These are phyloP conservation scores for Auricularia heimuer DNA, from an alignment of 768 basidiomycete genomes.

Conservation along the genomic window DNA sequence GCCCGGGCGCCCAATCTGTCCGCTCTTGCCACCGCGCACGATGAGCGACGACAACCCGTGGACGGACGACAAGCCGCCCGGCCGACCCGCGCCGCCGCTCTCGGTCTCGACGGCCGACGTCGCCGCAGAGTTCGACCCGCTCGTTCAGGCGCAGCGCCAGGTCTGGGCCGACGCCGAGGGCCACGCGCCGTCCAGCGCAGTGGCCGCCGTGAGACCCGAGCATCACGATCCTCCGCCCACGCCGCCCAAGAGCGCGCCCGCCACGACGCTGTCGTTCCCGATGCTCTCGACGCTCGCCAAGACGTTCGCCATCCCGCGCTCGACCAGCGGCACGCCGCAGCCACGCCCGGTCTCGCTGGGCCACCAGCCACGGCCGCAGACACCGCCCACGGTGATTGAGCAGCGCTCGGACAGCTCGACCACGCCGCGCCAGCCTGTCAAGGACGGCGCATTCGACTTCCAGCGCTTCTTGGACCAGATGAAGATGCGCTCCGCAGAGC, in stretches of 20 bases:
- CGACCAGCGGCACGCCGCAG: constrained; percentile 30
- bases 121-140: constrained; percentile 51
- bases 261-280: constrained; percentile 7
- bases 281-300: constrained; percentile 20
- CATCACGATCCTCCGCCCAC: background rate
- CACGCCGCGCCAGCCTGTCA: background rate
- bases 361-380: background rate
- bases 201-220: background rate
- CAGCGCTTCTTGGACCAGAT: constrained; percentile 93
- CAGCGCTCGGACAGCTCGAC: background rate
- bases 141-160: constrained; percentile 45
- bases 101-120: background rate
- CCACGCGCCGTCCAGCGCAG: constrained; percentile 38
- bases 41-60: background rate
- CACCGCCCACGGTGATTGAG: background rate
- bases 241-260: constrained; percentile 20
- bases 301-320: constrained; percentile 53
- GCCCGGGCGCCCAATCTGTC: background rate
- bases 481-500: constrained; percentile 77
- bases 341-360: constrained; percentile 1
- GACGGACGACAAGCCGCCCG: background rate
- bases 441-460: constrained; percentile 60
- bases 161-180: constrained; percentile 57
- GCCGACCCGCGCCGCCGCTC: background rate
- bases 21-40: background rate